Evolutionary conservation across 2,329 filamentous ascomycete genomes (phyloP).

Genomic region (Botrytis cinerea): DNA sequence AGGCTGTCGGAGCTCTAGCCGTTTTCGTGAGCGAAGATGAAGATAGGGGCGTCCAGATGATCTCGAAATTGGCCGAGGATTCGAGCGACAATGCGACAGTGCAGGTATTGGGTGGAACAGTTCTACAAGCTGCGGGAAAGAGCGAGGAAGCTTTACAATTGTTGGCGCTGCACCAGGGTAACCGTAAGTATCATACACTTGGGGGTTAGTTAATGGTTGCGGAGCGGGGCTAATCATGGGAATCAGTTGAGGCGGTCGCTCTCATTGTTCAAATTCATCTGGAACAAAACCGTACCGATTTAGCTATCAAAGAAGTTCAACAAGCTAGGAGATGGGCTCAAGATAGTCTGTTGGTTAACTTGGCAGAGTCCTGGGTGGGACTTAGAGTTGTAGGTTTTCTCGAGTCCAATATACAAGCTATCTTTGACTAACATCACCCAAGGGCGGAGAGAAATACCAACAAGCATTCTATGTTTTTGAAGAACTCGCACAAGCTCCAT

Average conservation of each 20-base stretch:
- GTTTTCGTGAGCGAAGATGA: constrained; percentile 61
- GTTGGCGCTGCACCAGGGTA: constrained; percentile 81
- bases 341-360: constrained; percentile 88
- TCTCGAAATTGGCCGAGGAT: constrained; percentile 67
- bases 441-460: constrained; percentile 96
- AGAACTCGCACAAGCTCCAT: constrained; percentile 85
- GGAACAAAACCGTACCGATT: constrained; percentile 85
- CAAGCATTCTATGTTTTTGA: constrained; percentile 97
- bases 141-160: constrained; percentile 83
- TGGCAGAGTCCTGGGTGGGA: constrained; percentile 94
- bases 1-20: constrained; percentile 76
- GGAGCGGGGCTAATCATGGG: constrained; percentile 14
- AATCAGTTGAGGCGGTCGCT: constrained; percentile 71
- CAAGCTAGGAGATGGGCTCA: constrained; percentile 91
- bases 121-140: constrained; percentile 77
- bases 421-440: constrained; percentile 40
- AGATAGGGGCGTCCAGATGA: constrained; percentile 61
- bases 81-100: constrained; percentile 75
- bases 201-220: background rate
- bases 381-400: constrained; percentile 68
- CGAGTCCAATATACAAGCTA: background rate
- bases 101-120: constrained; percentile 78
- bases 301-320: constrained; percentile 85
- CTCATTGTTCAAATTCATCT: constrained; percentile 91
- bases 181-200: constrained; percentile 56